A percentile compares a stretch with the other conserved stretches of the same genome.
phyloP scores from a whole-genome alignment of 2,329 filamentous ascomycete genomes.

The Penicillium frequentans region DNA sequence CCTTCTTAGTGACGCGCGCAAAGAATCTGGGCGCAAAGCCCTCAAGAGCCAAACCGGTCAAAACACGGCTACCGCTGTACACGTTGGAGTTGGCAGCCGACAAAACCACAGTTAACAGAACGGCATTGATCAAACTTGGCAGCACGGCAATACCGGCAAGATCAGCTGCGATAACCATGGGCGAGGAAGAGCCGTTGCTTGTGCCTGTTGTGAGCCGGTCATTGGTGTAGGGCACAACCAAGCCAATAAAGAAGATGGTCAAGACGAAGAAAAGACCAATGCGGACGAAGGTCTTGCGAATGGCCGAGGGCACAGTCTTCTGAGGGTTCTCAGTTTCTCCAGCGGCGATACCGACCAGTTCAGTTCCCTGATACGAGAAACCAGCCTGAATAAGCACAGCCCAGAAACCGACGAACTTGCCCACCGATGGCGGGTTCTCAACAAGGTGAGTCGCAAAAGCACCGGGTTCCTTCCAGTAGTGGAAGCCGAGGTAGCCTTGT shows the following conservation, averaged over 20 bases:
- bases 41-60: conserved; percentile 62
- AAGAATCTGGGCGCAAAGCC: conserved; percentile 45
- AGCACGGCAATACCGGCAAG: conserved; percentile 38
- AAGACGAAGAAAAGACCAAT: conserved; percentile 60
- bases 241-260: conserved; percentile 63
- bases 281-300: conserved; percentile 72
- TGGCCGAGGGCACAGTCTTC: conserved; percentile 69
- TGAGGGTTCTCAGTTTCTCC: conserved; percentile 72
- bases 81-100: conserved; percentile 44
- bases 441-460: conserved; percentile 65
- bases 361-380: conserved; percentile 57
- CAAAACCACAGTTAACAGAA: conserved; percentile 41
- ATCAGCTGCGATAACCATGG: conserved; percentile 44
- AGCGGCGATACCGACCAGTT: conserved; percentile 73
- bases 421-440: conserved; percentile 56
- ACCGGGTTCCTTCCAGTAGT: conserved; percentile 69
- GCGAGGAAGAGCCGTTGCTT: conserved; percentile 33
- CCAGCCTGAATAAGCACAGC: conserved; percentile 46
- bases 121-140: conserved; percentile 40
- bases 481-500: conserved; percentile 74
- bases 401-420: conserved; percentile 64
- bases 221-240: conserved; percentile 65
- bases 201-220: conserved; percentile 46
- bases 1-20: conserved; percentile 38
- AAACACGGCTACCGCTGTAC: conserved; percentile 59